Base-by-base conservation (phyloP, 2,329 filamentous ascomycete genomes). In the Xylaria sp. region DNA sequence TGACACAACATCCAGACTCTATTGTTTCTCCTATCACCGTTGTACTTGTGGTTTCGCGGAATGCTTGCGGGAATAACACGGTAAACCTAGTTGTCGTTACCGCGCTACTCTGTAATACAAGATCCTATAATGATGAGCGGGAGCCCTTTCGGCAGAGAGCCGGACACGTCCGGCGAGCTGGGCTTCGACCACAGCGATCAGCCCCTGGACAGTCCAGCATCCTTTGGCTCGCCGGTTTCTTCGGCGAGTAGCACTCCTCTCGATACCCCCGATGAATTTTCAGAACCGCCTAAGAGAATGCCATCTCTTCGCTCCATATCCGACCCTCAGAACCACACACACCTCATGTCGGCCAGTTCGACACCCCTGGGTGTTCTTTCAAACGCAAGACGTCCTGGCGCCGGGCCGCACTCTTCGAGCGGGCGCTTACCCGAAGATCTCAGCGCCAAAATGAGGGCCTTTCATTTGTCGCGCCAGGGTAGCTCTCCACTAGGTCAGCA, bases 341-440 rank as follows among this genome's bases (percentile, higher is more conserved):
- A 78, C 33, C 67, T 66, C 60, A 93, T 96, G 87, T 92, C 87
- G 59, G 80, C 90, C 6, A 93, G 88, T n/a, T 97, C 93, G n/a
- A 95, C 90, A 28, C 89, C 92, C 42, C 81, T 94, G 3, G 92
- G 92, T 42, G 85, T 91, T 61, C 80, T 97, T 71, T 92, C 89
- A 76, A 86, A 79, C 67, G 87, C 85, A 4, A 80, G 87, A 61
- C 81, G 84, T 51, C 87, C 85, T 2, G 73, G 78, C 19, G 78
- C 78, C 14, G 72, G 78, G 11, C 72, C 79, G 1, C 74, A 74
- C 43, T 76, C 80, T 58, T 79, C 79, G 8, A 75, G 73, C 38
- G 78, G 78, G 45, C 74, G 80, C 47, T 75, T 82, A 67, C 74
- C 76, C 37, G 80, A 78, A 61, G 78, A 76, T 25, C 62, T 81